Conservation (phyloP, 2,329 filamentous ascomycete species). For the Blastomyces emzantsi region DNA sequence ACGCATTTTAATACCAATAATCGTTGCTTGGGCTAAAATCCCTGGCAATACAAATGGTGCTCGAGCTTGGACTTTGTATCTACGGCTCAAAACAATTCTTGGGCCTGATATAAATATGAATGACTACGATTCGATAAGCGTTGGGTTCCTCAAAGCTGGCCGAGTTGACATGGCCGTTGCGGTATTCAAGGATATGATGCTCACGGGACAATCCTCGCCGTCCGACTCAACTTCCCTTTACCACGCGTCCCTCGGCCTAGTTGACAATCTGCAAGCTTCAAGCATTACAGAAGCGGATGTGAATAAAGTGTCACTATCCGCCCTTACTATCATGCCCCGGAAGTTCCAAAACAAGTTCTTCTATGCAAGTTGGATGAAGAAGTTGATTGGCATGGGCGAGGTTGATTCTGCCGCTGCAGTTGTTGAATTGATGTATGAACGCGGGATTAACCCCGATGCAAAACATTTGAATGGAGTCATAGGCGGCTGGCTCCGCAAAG, state of each 20-base stretch:
- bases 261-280: constrained; percentile 34
- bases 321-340: constrained; percentile 45
- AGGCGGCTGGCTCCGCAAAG: constrained; percentile 63
- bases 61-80: constrained; percentile 60
- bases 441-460: constrained; percentile 57
- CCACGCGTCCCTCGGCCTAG: constrained; percentile 31
- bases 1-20: constrained; percentile 52
- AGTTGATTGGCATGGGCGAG: constrained; percentile 64
- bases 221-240: constrained; percentile 41
- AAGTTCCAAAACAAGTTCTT: constrained; percentile 65
- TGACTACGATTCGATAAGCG: constrained; percentile 67
- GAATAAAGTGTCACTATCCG: constrained; percentile 41
- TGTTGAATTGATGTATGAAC: constrained; percentile 63
- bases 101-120: constrained; percentile 55
- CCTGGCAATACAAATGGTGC: constrained; percentile 42
- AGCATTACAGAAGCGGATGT: constrained; percentile 37
- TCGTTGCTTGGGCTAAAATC: constrained; percentile 54
- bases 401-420: constrained; percentile 63
- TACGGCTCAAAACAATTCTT: constrained; percentile 53
- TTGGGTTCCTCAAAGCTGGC: constrained; percentile 59
- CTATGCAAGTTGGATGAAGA: constrained; percentile 81
- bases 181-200: constrained; percentile 87
- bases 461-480: constrained; percentile 77
- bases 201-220: constrained; percentile 43
- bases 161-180: constrained; percentile 59